Percentiles rank a stretch among this genome's conserved stretches.
Evolutionary conservation across 805 yeast genomes (phyloP).

Genomic region (Wickerhamomyces pijperi): DNA sequence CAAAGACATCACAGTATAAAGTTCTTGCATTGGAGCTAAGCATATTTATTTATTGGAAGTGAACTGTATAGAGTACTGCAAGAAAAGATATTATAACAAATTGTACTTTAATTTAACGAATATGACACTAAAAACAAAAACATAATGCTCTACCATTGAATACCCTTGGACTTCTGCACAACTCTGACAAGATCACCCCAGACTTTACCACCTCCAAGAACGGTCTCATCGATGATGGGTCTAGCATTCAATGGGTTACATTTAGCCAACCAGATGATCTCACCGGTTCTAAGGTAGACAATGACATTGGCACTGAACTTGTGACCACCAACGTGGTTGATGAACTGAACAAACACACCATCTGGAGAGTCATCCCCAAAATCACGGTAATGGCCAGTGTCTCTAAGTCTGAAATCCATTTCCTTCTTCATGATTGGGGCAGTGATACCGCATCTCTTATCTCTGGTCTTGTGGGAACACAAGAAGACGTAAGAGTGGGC

Average conservation of each 20-base stretch:
- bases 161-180: slow-evolving; percentile 39
- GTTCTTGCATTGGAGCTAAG: background rate
- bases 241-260: slow-evolving; percentile 68
- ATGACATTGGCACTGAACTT: slow-evolving; percentile 86
- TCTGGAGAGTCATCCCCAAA: slow-evolving; percentile 59
- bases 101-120: too few species aligned
- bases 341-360: slow-evolving; percentile 61
- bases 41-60: too few species aligned
- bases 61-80: too few species aligned
- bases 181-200: slow-evolving; percentile 61
- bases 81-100: too few species aligned
- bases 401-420: slow-evolving; percentile 62
- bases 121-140: too few species aligned
- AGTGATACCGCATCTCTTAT: slow-evolving; percentile 85
- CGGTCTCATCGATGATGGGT: slow-evolving; percentile 66
- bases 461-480: slow-evolving; percentile 88
- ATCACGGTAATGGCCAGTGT: slow-evolving; percentile 66
- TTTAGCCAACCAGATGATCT: slow-evolving; percentile 81
- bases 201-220: slow-evolving; percentile 53
- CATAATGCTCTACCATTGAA: slow-evolving; percentile 50
- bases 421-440: slow-evolving; percentile 84
- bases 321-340: slow-evolving; percentile 94
- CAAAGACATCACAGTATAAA: background rate
- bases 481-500: slow-evolving; percentile 47
- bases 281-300: slow-evolving; percentile 61